Conservation (phyloP, 495 filamentous ascomycete genomes). For the Oleoguttula mirabilis region DNA sequence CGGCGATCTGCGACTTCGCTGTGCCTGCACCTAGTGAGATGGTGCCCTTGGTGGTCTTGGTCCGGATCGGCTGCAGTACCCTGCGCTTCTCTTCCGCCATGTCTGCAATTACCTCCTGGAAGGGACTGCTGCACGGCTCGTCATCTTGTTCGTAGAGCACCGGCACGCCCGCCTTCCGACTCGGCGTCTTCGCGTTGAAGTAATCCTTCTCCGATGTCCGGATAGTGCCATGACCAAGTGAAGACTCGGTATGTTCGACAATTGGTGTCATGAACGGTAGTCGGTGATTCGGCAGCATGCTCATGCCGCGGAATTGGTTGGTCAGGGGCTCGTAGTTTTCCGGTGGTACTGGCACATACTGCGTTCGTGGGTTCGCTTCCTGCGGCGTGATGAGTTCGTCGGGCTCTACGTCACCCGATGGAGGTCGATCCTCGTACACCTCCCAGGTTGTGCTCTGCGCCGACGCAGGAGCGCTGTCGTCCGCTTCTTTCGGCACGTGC, state of each 20-base stretch:
- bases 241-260: slow-evolving; percentile 84
- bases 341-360: slow-evolving; percentile 59
- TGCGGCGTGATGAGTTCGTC: slow-evolving; percentile 26
- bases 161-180: slow-evolving; percentile 36
- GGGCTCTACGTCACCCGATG: neutral
- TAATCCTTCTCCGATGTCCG: slow-evolving; percentile 39
- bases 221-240: slow-evolving; percentile 51
- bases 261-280: slow-evolving; percentile 98
- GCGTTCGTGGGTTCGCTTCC: slow-evolving; percentile 31
- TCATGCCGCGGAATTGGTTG: slow-evolving; percentile 63
- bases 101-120: slow-evolving; percentile 45
- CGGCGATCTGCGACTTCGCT: slow-evolving; percentile 16
- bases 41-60: slow-evolving; percentile 22
- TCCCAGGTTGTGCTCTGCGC: slow-evolving; percentile 29
- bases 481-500: slow-evolving; percentile 47
- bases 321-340: slow-evolving; percentile 71
- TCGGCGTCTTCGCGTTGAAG: slow-evolving; percentile 58
- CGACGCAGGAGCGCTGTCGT: slow-evolving; percentile 26
- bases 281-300: slow-evolving; percentile 66
- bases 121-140: slow-evolving; percentile 55
- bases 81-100: slow-evolving; percentile 27
- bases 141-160: slow-evolving; percentile 37
- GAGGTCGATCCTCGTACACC: slow-evolving; percentile 19
- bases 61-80: slow-evolving; percentile 37
- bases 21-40: slow-evolving; percentile 18